Evolutionary conservation across 257 asterid species (phyloP).

Genomic region (Coffea eugenioides): DNA sequence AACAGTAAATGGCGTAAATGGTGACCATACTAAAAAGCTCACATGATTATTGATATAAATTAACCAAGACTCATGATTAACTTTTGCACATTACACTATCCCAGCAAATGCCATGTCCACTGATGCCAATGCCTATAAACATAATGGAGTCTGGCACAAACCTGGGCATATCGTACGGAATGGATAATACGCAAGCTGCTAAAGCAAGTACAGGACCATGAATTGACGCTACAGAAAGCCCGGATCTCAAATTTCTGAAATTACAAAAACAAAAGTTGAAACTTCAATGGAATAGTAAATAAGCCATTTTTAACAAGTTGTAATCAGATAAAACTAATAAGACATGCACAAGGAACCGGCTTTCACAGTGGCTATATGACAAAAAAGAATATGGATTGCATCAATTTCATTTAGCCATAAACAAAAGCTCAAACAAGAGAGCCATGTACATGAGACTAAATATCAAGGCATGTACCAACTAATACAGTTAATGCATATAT

Average conservation of each 20-base stretch:
- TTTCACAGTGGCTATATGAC: background rate
- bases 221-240: constrained; percentile 63
- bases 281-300: background rate
- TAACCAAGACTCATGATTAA: background rate
- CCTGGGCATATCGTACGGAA: constrained; percentile 99
- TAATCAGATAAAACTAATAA: background rate
- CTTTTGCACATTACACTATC: background rate
- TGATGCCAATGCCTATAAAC: background rate
- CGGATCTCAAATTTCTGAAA: constrained; percentile 62
- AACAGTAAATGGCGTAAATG: background rate
- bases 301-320: background rate
- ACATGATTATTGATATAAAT: background rate
- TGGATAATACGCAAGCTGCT: constrained; percentile 90
- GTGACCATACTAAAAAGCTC: background rate
- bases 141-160: constrained; percentile 18
- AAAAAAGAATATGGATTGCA: background rate
- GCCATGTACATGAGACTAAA: background rate
- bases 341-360: background rate
- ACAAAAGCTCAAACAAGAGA: background rate
- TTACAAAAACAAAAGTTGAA: constrained; percentile 2
- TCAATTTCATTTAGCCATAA: background rate
- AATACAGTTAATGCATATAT: background rate
- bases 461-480: background rate
- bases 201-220: constrained; percentile 95
- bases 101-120: background rate